phyloP scores from a whole-genome alignment of 2,329 filamentous ascomycete genomes.

The Calonectria montana region DNA sequence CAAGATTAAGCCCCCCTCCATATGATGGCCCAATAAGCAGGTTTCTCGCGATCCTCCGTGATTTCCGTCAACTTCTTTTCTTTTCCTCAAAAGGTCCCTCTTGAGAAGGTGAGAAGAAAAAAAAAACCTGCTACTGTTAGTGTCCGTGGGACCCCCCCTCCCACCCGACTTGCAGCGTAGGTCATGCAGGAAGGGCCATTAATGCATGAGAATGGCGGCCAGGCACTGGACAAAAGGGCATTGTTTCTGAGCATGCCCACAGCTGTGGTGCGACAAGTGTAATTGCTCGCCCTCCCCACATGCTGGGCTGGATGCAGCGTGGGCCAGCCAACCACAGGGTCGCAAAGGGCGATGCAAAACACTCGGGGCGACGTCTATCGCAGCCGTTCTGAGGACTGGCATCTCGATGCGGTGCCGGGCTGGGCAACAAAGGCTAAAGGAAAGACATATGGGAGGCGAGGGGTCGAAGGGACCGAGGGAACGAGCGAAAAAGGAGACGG shows the following conservation, averaged over 20 bases:
- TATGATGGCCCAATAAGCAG: not conserved
- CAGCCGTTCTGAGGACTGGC: not conserved
- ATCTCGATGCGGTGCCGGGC: not conserved
- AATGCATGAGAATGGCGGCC: conserved; percentile 12
- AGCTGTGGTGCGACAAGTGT: conserved; percentile 9
- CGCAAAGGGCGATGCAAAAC: conserved; percentile 10
- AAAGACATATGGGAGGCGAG: not conserved
- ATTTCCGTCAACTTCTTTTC: not conserved
- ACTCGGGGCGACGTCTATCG: not conserved
- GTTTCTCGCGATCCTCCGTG: not conserved
- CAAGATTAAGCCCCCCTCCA: not conserved
- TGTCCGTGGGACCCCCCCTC: conserved; percentile 5
- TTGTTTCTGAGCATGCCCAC: not conserved
- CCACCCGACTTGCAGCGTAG: conserved; percentile 12
- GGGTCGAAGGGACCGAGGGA: not conserved
- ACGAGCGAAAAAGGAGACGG: not conserved
- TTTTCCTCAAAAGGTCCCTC: not conserved
- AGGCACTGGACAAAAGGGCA: conserved; percentile 8
- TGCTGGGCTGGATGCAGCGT: not conserved
- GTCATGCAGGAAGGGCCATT: not conserved
- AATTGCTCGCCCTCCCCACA: conserved; percentile 7
- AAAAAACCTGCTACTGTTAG: conserved; percentile 2
- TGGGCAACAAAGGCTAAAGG: conserved; percentile 12
- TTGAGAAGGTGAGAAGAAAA: not conserved
- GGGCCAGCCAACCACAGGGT: conserved; percentile 15